Evolutionary conservation across 1,284 basidiomycete genomes (phyloP).

Genomic region (Moesziomyces parantarcticus): DNA sequence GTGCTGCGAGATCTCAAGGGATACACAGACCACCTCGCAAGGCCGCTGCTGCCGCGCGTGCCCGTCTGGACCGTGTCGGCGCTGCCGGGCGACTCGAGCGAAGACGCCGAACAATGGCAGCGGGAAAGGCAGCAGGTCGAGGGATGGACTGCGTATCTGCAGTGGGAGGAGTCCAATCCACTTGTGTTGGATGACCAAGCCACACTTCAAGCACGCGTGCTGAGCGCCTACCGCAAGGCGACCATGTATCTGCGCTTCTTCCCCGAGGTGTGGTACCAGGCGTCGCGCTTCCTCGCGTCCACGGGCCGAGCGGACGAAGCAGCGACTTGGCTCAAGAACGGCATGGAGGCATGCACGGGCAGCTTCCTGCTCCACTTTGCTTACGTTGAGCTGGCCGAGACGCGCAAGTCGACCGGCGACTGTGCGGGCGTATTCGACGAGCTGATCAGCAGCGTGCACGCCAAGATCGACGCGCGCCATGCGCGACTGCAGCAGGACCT

Average conservation of each 20-base stretch:
- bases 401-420: constrained; percentile 68
- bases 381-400: constrained; percentile 84
- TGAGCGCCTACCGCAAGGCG: constrained; percentile 87
- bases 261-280: constrained; percentile 96
- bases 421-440: constrained; percentile 71
- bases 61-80: constrained; percentile 55
- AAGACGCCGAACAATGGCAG: constrained; percentile 73
- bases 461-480: constrained; percentile 79
- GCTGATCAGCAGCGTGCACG: constrained; percentile 77
- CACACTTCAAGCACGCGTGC: constrained; percentile 76
- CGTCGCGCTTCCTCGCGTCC: constrained; percentile 80
- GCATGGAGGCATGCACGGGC: constrained; percentile 86
- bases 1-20: constrained; percentile 82
- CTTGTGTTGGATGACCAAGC: constrained; percentile 84
- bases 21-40: constrained; percentile 71
- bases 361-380: constrained; percentile 90
- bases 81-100: constrained; percentile 65
- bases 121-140: constrained; percentile 79
- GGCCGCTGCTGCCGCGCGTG: constrained; percentile 56
- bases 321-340: constrained; percentile 80
- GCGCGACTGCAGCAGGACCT: constrained; percentile 71
- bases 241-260: constrained; percentile 91
- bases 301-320: constrained; percentile 86
- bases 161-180: constrained; percentile 96
- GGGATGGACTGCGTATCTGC: constrained; percentile 89